Base-by-base conservation (phyloP, 2,329 filamentous ascomycete genomes). In the Fusarium duplospermum region DNA sequence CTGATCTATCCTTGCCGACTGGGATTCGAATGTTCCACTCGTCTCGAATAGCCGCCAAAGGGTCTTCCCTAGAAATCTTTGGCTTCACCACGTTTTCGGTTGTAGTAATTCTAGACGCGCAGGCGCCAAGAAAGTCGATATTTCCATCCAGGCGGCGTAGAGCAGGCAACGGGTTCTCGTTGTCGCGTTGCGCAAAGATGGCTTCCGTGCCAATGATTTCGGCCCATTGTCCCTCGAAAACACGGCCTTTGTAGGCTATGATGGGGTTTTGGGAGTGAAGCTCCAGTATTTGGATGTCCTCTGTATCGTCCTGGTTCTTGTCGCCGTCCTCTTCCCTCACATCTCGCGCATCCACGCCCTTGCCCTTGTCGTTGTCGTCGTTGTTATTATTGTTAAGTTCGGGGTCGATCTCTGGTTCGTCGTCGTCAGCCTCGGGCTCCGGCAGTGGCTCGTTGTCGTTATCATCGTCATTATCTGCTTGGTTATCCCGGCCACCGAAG, bases 171-270 rank as follows among this genome's bases (percentile, higher is more conserved):
- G 80, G 80, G 13, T 80, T 76, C 90, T 92, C 65, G 90, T 85
- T 64, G 42, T 82, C 76, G 61, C 86, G 88, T 18, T 83, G 83
- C 1, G 87, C 88, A 77, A 98, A 92, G 47, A 97, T 89, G 73
- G 95, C 85, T 75, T 97, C 94, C 0, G 95, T 97, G 38, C 96
- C 96, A 50, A 97, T 89, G 69, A 94, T 93, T 70, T 93, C 91
- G 13, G 90, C 89, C 96, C 96, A 98, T 54, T 90, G 85, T 73
- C 94, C 96, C 72, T 90, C 91, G 80, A 95, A 96, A 24, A 97
- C 85, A 71, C 92, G 90, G 33, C 93, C 93, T 67, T 92, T 89
- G 83, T 97, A 97, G 24, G 93, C 93, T 68, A 98, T 88, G 31
- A 98, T 85, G 0, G 96, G 96, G 58, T 93, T 92, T 3, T 84